A percentile compares a stretch with the other conserved stretches of the same genome.
Conservation (phyloP, 2,329 filamentous ascomycete genomes). For the Pestalotiopsis sp. region DNA sequence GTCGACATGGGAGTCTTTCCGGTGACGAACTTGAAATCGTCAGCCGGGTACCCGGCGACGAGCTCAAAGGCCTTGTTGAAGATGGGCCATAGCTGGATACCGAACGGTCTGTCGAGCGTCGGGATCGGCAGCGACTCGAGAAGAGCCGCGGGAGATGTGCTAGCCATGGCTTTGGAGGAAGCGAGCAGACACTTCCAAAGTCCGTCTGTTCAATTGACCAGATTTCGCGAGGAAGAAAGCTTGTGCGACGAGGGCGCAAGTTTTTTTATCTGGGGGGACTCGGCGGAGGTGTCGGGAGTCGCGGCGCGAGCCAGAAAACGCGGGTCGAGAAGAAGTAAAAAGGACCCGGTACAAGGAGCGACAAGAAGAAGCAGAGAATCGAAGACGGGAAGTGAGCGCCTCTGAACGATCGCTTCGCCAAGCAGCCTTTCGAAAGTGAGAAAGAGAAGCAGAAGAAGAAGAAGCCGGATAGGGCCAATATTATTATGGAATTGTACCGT, state of each 20-base stretch:
- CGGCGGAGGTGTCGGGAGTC: not conserved
- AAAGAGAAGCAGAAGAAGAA: slow-evolving; percentile 8
- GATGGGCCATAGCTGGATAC: slow-evolving; percentile 88
- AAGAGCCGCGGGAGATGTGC: slow-evolving; percentile 42
- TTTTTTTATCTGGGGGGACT: not conserved
- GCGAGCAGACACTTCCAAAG: not conserved
- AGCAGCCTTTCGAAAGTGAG: slow-evolving; percentile 8
- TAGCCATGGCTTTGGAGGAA: slow-evolving; percentile 24
- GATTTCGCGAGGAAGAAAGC: not conserved
- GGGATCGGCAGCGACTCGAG: slow-evolving; percentile 67
- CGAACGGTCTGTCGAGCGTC: slow-evolving; percentile 89
- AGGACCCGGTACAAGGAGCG: slow-evolving; percentile 41
- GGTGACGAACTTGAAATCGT: slow-evolving; percentile 82
- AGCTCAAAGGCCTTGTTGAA: slow-evolving; percentile 85
- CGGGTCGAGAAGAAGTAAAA: slow-evolving; percentile 34
- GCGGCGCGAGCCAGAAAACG: slow-evolving; percentile 10
- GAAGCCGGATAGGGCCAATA: not conserved
- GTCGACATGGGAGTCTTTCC: slow-evolving; percentile 90
- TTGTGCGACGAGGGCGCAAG: slow-evolving; percentile 1
- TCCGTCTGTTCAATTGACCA: not conserved
- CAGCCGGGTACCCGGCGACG: slow-evolving; percentile 78
- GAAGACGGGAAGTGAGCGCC: slow-evolving; percentile 6
- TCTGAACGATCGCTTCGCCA: slow-evolving; percentile 5
- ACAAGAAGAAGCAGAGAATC: slow-evolving; percentile 31
- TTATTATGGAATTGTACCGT: not conserved